Conservation (phyloP, 495 filamentous ascomycete genomes). For the Xylaria nigripes region DNA sequence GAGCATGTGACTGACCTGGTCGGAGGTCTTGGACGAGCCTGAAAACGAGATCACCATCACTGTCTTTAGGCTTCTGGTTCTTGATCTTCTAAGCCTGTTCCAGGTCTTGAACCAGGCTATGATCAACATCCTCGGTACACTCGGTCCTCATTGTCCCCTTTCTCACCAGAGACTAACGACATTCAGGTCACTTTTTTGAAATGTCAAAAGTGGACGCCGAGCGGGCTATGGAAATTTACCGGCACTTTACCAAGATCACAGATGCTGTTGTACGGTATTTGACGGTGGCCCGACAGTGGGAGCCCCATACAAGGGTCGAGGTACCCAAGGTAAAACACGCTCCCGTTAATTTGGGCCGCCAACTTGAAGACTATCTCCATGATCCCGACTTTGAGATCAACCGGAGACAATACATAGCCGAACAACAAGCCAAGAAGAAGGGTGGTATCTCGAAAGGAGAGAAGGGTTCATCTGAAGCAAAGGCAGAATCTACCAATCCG, state of each 20-base stretch:
- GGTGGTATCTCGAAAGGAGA: slow-evolving; percentile 34
- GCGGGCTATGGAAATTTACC: slow-evolving; percentile 86
- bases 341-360: slow-evolving; percentile 77
- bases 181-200: slow-evolving; percentile 89
- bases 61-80: slow-evolving; percentile 85
- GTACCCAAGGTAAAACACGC: slow-evolving; percentile 98
- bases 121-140: slow-evolving; percentile 89
- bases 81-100: slow-evolving; percentile 85
- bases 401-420: slow-evolving; percentile 78
- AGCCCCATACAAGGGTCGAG: slow-evolving; percentile 83
- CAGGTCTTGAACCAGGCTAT: slow-evolving; percentile 95
- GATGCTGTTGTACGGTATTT: slow-evolving; percentile 88
- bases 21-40: slow-evolving; percentile 74
- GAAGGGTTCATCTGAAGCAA: slow-evolving; percentile 27
- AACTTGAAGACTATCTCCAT: slow-evolving; percentile 90
- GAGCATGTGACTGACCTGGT: not conserved
- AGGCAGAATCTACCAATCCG: slow-evolving; percentile 29
- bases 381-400: slow-evolving; percentile 96
- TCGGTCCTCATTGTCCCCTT: not conserved
- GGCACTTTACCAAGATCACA: slow-evolving; percentile 85
- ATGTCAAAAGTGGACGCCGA: slow-evolving; percentile 93
- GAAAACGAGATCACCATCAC: slow-evolving; percentile 97
- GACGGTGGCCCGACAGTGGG: slow-evolving; percentile 75
- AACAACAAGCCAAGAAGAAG: slow-evolving; percentile 73
- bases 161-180: slow-evolving; percentile 13